Base-by-base conservation (phyloP, 495 filamentous ascomycete genomes). In the Aspergillus asperescens region DNA sequence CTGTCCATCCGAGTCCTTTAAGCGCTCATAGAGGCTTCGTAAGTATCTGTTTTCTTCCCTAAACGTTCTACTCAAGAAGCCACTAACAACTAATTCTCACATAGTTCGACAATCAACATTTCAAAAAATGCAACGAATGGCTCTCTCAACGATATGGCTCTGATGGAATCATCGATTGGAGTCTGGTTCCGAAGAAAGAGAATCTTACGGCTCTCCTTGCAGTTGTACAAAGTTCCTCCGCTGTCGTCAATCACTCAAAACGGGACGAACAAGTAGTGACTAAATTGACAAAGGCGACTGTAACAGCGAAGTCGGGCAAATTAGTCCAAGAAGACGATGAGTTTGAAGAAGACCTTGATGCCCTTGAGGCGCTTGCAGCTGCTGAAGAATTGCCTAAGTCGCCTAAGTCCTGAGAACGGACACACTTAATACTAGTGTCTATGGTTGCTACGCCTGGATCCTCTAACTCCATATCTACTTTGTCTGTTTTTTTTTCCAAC, bases 61-160 rank as follows among this genome's bases (percentile, higher is more conserved):
- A 24, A 18, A 18, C 13, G n/a, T 23, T 28, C 0, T 45, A 12
- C 39, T 50, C n/a, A n/a, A 5, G 24, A 15, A 28, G 3, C 29
- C 16, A 19, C 2, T 19, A 37, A 25, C 25, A 31, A 28, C 22
- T 15, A 22, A 22, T 1, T 52, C 13, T 19, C 16, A 2, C 48
- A n/a, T 61, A 87, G 83, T 90, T 93, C 60, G 79, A 84, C 43
- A 92, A 89, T 54, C 83, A 83, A 0, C 94, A 97, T 70, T 98
- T 96, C 66, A 83, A 77, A 58, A 82, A 83, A 69, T 85, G 88
- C 49, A 97, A 98, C 62, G 87, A 90, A 59, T 98, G 93, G 92
- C 73, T 98, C 27, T 74, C 75, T 47, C 58, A 73, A 54, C 71
- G 84, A 46, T 95, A 97, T 69, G 93, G 94, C 1, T 74, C 76